Evolutionary conservation across 306 rosid genomes (phyloP).

Genomic region (Leucaena leucocephala): DNA sequence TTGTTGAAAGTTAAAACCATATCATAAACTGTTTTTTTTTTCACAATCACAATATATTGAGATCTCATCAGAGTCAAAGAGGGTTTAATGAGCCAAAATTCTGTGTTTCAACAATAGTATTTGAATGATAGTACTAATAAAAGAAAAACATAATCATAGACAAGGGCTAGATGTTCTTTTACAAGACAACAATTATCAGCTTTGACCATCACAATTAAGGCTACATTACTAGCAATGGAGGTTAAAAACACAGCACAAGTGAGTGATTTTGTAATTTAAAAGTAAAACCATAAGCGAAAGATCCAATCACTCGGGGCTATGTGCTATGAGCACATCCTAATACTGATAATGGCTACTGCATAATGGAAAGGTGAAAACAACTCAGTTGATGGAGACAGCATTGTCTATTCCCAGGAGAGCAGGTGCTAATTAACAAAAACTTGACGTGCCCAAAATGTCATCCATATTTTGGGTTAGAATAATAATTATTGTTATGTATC

Average conservation of each 20-base stretch:
- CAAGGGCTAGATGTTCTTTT: constrained; percentile 43
- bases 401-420: too few relatives aligned
- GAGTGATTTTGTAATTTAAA: constrained; percentile 29
- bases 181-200: constrained; percentile 60
- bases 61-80: constrained; percentile 36
- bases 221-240: constrained; percentile 26
- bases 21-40: constrained; percentile 40
- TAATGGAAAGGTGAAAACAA: constrained; percentile 48
- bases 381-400: constrained; percentile 50
- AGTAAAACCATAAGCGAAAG: constrained; percentile 33
- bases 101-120: constrained; percentile 40
- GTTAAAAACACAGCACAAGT: constrained; percentile 29
- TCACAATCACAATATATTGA: constrained; percentile 35
- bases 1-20: constrained; percentile 34
- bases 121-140: constrained; percentile 49
- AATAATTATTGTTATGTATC: constrained; percentile 43
- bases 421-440: constrained; percentile 41
- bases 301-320: constrained; percentile 33
- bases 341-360: constrained; percentile 43
- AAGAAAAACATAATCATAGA: constrained; percentile 72
- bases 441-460: constrained; percentile 59
- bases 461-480: constrained; percentile 50
- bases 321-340: constrained; percentile 32
- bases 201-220: constrained; percentile 43
- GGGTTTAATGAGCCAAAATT: constrained; percentile 44